Percentiles rank a stretch among this genome's conserved stretches.
phyloP scores from a whole-genome alignment of 352 stramenopile species.

The Globisporangium radiosum region DNA sequence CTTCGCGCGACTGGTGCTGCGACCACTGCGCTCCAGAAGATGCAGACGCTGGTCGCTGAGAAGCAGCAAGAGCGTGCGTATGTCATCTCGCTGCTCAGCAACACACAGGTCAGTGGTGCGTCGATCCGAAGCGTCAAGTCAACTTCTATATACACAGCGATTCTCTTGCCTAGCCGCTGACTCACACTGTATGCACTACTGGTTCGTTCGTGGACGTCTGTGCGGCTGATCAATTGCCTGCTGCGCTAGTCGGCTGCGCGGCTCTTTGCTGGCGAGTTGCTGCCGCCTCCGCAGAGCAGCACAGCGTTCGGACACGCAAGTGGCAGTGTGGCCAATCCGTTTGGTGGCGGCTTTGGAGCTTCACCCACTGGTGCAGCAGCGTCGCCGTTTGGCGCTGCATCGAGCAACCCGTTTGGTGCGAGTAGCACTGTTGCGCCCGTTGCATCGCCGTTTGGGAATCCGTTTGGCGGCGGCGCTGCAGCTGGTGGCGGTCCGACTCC shows the following conservation, averaged over 20 bases:
- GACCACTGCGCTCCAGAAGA: constrained; percentile 28
- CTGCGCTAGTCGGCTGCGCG: constrained; percentile 22
- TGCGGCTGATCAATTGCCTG: too few relatives aligned
- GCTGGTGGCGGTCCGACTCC: background rate
- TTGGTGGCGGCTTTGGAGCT: constrained; percentile 6
- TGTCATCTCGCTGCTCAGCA: constrained; percentile 39
- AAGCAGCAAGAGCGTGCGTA: constrained; percentile 47
- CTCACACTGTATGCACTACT: background rate
- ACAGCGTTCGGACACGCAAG: constrained; percentile 12
- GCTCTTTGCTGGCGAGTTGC: constrained; percentile 44
- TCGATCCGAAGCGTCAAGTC: background rate
- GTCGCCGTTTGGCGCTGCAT: constrained; percentile 1
- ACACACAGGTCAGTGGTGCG: constrained; percentile 11
- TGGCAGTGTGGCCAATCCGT: constrained; percentile 6
- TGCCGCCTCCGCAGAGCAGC: constrained; percentile 12
- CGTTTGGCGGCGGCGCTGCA: constrained; percentile 13
- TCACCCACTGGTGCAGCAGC: background rate
- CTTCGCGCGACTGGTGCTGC: constrained; percentile 38
- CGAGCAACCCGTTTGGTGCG: constrained; percentile 3
- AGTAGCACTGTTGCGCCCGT: background rate
- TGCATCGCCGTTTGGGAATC: constrained; percentile 1
- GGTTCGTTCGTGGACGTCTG: background rate
- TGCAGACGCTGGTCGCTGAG: constrained; percentile 33
- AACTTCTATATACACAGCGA: background rate
- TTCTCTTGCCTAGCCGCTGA: background rate